Conservation (phyloP, 139 green algal genomes). For the Eudorina sp. region DNA sequence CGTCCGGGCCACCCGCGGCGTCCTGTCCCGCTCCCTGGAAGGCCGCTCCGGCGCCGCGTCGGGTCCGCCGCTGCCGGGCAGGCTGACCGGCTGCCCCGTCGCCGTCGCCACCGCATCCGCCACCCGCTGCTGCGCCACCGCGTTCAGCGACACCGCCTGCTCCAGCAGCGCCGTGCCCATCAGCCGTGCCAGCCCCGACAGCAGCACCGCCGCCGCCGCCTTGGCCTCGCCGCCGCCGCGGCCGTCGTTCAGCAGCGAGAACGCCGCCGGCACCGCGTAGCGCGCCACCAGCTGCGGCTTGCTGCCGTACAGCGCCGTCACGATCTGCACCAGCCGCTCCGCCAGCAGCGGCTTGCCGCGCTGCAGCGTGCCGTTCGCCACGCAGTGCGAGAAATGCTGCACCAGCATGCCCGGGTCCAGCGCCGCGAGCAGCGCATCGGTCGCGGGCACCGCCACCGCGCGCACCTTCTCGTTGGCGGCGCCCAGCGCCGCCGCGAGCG, state of each 20-base stretch:
- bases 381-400: constrained; percentile 73
- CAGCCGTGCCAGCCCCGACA: constrained; percentile 45
- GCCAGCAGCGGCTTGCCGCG: constrained; percentile 66
- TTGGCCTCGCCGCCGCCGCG: constrained; percentile 46
- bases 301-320: constrained; percentile 39
- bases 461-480: constrained; percentile 73
- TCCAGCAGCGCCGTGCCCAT: constrained; percentile 55
- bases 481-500: constrained; percentile 67
- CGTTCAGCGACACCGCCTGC: constrained; percentile 41
- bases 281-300: constrained; percentile 64
- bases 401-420: constrained; percentile 66
- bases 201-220: constrained; percentile 39
- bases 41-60: too few species aligned
- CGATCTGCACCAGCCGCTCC: constrained; percentile 65
- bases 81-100: neutral
- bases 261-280: constrained; percentile 49
- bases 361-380: constrained; percentile 57
- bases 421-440: constrained; percentile 55
- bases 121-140: constrained; percentile 53
- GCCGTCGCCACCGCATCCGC: constrained; percentile 48
- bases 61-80: neutral
- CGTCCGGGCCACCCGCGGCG: neutral
- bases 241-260: constrained; percentile 49
- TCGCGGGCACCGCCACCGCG: constrained; percentile 34
- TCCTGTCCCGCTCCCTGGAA: neutral